Conservation (phyloP, 2,329 filamentous ascomycete genomes). For the Fusarium abutilonis region DNA sequence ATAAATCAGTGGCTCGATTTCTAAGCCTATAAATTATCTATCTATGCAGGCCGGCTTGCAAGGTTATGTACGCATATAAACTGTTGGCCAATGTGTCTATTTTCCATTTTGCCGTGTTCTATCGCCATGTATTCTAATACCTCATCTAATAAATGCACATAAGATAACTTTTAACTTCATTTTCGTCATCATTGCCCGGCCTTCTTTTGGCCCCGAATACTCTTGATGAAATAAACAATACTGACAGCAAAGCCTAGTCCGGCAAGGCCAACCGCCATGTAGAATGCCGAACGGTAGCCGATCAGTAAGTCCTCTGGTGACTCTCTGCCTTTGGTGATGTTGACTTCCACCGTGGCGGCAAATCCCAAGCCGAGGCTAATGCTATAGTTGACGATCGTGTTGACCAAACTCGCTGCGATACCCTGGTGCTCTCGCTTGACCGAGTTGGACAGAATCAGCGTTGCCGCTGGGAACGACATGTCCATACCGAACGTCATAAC, state of each 20-base stretch:
- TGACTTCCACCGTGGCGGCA: constrained; percentile 69
- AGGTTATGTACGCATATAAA: too few relatives aligned
- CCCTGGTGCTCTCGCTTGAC: constrained; percentile 58
- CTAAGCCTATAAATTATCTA: too few relatives aligned
- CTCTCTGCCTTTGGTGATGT: constrained; percentile 45
- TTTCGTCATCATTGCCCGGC: not conserved
- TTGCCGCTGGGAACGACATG: constrained; percentile 72
- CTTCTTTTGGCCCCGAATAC: constrained; percentile 14
- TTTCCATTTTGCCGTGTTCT: too few relatives aligned
- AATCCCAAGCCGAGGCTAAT: constrained; percentile 73
- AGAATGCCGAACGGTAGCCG: constrained; percentile 26
- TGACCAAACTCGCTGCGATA: constrained; percentile 64
- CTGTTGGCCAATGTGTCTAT: too few relatives aligned
- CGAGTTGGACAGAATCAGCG: constrained; percentile 66
- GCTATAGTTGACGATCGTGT: constrained; percentile 74
- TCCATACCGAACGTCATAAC: constrained; percentile 71
- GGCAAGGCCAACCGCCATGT: constrained; percentile 30
- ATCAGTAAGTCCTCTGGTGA: constrained; percentile 18
- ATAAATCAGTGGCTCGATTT: too few relatives aligned
- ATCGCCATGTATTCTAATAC: not conserved
- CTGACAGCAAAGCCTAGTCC: constrained; percentile 24
- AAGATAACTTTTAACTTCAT: not conserved
- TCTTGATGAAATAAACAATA: constrained; percentile 28
- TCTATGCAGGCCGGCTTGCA: too few relatives aligned
- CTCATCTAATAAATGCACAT: not conserved